Evolutionary conservation across 2,329 filamentous ascomycete species (phyloP), one percentile per base, ranked within the genome.

Genomic region (Colletotrichum musae): DNA sequence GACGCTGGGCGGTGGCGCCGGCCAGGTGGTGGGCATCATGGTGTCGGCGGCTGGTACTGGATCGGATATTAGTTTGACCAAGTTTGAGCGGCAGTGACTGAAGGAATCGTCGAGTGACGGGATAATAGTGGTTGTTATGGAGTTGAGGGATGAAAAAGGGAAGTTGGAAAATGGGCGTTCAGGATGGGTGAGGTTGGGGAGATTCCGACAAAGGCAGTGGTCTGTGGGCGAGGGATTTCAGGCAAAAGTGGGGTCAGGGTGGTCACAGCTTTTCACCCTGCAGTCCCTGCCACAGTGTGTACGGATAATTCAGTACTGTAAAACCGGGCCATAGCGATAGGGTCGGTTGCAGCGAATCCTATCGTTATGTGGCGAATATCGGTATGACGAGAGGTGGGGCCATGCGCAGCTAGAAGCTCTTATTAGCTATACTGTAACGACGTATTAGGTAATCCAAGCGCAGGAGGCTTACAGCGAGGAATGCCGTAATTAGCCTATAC

Each of bases 1-100:
- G 56, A 83, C 78, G 76, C 84, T 82, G 57, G 84, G 81, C 75
- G 68, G 68, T 51, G 79, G 77, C 45, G 72, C 72, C 48, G 76
- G 68, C 77, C 77, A 78, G 63, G 75, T 75, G 59, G 76, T 64
- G 41, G 71, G 76, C 75, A 78, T 77, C 77, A 79, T 79, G 57
- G 52, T 77, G 68, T 24, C 70, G 36, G 26, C 28, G 45, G 36
- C 9, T 16, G 32, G n/a, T 21, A 63, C 13, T 24, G 41, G 67
- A 54, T 58, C 6, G 48, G 12, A 9, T n/a, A 71, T 69, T 71
- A 70, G 60, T 67, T 45, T 45, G 53, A 58, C 32, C 18, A 48
- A 28, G 32, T 5, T 18, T 28, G 47, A 43, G 24, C 13, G 24
- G 45, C 41, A 50, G 52, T 18, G 58, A 18, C 39, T 50, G 67